phyloP scores from a whole-genome alignment of 2,329 filamentous ascomycete genomes.

The Paecilomyces fulvus region DNA sequence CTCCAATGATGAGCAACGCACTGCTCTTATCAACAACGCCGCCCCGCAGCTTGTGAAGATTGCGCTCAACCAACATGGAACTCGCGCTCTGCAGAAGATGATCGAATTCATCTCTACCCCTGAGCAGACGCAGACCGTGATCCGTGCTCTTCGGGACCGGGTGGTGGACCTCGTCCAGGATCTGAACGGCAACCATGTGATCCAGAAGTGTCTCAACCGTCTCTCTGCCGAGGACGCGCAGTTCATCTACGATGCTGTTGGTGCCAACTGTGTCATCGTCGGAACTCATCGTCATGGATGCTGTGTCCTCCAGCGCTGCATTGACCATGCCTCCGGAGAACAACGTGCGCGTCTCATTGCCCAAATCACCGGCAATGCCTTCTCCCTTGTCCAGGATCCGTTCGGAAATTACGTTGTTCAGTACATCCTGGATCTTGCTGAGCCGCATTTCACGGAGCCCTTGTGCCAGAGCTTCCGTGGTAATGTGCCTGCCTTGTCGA shows the following conservation, averaged over 20 bases:
- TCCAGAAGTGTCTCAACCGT: constrained; percentile 98
- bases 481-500: constrained; percentile 64
- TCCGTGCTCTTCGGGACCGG: constrained; percentile 68
- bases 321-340: constrained; percentile 84
- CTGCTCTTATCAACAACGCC: constrained; percentile 82
- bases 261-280: constrained; percentile 75
- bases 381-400: constrained; percentile 83
- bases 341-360: constrained; percentile 83
- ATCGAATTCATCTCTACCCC: constrained; percentile 89
- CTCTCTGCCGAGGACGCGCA: constrained; percentile 74
- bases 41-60: constrained; percentile 82
- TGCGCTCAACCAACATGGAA: constrained; percentile 94
- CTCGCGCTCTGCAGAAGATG: constrained; percentile 96
- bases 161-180: constrained; percentile 96
- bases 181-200: constrained; percentile 96
- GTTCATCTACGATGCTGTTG: constrained; percentile 96
- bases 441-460: constrained; percentile 79
- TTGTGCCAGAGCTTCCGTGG: constrained; percentile 73
- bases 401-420: constrained; percentile 99
- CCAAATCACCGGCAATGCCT: constrained; percentile 82
- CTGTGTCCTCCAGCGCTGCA: constrained; percentile 95
- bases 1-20: constrained; percentile 91
- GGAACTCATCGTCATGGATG: constrained; percentile 96
- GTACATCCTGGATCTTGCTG: constrained; percentile 93
- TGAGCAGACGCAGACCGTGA: constrained; percentile 80